Evolutionary conservation across 169 alveolate species (phyloP).

Genomic region (Perkinsus marinus): DNA sequence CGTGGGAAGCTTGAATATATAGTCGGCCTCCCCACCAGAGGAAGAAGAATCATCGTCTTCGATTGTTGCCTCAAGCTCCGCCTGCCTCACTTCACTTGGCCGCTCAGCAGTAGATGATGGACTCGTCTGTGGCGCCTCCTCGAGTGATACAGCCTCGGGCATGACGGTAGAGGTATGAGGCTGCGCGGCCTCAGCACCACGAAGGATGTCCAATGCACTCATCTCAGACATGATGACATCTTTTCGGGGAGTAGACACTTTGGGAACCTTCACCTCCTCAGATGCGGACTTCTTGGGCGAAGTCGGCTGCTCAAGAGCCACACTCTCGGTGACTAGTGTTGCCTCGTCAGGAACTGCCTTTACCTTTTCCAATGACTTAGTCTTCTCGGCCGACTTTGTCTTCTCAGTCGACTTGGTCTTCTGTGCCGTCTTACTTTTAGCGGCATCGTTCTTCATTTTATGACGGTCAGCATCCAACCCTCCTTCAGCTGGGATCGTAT

Average conservation of each 20-base stretch:
- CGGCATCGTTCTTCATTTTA: background rate
- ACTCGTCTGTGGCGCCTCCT: background rate
- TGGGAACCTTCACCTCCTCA: background rate
- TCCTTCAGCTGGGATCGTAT: background rate
- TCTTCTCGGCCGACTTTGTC: too few species aligned
- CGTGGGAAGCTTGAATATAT: background rate
- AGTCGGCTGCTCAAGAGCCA: too few species aligned
- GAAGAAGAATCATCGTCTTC: background rate
- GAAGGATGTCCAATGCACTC: background rate
- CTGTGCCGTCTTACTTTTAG: background rate
- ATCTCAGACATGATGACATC: background rate
- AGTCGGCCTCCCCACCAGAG: background rate
- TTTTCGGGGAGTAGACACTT: background rate
- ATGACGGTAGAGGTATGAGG: background rate
- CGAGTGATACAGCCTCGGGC: background rate
- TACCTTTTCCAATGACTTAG: too few species aligned
- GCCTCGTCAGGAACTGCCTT: too few species aligned
- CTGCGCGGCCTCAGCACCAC: background rate
- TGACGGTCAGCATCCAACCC: background rate
- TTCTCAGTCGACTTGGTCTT: background rate
- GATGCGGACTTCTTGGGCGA: background rate
- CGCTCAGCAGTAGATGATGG: too few species aligned
- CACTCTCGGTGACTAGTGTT: too few species aligned
- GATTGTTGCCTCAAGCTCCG: background rate
- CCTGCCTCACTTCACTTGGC: too few species aligned